Evolutionary conservation across 768 basidiomycete genomes (phyloP).

Genomic region (Tephrocybe sp.): DNA sequence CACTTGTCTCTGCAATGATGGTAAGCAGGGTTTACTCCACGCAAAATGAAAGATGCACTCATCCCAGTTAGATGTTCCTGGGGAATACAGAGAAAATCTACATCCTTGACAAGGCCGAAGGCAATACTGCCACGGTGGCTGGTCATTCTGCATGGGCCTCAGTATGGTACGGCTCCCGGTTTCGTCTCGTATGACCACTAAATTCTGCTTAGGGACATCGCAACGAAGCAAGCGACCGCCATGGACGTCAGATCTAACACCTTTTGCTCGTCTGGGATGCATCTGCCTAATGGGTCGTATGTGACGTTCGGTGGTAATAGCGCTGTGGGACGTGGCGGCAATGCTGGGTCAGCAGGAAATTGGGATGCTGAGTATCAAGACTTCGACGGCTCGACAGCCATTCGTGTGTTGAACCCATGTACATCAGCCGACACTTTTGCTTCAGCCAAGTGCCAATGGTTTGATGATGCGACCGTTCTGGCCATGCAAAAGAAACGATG

Average conservation of each 20-base stretch:
- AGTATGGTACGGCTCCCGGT: conserved; percentile 12
- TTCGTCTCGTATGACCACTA: background rate
- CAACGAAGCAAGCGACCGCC: conserved; percentile 51
- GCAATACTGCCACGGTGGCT: conserved; percentile 55
- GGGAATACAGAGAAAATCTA: conserved; percentile 71
- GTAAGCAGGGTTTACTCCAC: conserved; percentile 17
- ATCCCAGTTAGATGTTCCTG: conserved; percentile 54
- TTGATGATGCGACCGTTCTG: conserved; percentile 61
- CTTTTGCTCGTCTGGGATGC: conserved; percentile 84
- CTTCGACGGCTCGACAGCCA: conserved; percentile 76
- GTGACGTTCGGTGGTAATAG: conserved; percentile 78
- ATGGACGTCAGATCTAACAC: conserved; percentile 77
- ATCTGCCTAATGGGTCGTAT: conserved; percentile 77
- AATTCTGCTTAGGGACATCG: conserved; percentile 52
- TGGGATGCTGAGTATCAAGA: conserved; percentile 75
- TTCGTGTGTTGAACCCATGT: conserved; percentile 84
- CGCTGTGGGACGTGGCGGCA: conserved; percentile 67
- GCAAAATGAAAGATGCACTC: background rate
- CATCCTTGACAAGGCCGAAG: conserved; percentile 78
- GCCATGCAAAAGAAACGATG: conserved; percentile 71
- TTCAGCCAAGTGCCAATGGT: conserved; percentile 64
- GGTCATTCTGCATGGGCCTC: conserved; percentile 62
- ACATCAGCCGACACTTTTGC: conserved; percentile 44
- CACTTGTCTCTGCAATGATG: conserved; percentile 39
- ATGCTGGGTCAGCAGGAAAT: conserved; percentile 49